Percentiles rank a stretch among this genome's conserved stretches.
Evolutionary conservation across 768 basidiomycete species (phyloP).

Genomic region (Lentinus brumalis): DNA sequence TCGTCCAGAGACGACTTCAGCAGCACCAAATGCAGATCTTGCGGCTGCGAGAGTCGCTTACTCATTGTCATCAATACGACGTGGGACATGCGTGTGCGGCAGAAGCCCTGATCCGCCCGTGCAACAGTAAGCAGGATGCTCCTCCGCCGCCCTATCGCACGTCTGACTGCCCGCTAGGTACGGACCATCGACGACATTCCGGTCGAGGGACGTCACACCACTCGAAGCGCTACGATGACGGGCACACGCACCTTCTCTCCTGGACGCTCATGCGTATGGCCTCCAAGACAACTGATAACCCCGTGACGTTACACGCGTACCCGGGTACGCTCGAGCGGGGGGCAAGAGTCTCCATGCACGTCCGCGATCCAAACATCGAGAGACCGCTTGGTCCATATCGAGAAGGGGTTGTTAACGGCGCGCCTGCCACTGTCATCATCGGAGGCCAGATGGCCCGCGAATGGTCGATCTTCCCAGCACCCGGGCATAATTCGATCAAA

Average conservation of each 20-base stretch:
- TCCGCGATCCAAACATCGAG: conserved; percentile 19
- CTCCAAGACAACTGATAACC: conserved; percentile 13
- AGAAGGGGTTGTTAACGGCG: conserved; percentile 21
- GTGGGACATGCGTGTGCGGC: conserved; percentile 21
- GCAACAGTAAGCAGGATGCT: conserved; percentile 8
- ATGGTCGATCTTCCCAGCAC: conserved; percentile 19
- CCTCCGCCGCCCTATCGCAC: neutral
- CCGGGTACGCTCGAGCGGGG: conserved; percentile 18
- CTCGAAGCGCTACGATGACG: neutral
- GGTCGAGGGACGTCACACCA: neutral
- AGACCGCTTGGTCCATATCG: conserved; percentile 20
- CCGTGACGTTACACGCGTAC: conserved; percentile 11
- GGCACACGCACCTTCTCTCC: conserved; percentile 22
- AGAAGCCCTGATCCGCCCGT: conserved; percentile 20
- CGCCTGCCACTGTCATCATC: conserved; percentile 17
- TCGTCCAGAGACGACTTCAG: conserved; percentile 4
- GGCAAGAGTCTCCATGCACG: conserved; percentile 18
- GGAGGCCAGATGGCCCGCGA: conserved; percentile 17
- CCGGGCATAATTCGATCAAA: neutral
- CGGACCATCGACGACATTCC: conserved; percentile 1
- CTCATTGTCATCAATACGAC: conserved; percentile 14
- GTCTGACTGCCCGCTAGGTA: neutral
- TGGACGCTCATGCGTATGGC: conserved; percentile 21
- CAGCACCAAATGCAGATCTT: conserved; percentile 9
- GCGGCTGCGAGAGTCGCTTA: conserved; percentile 7